Evolutionary conservation across 139 green algal genomes (phyloP), one percentile per base, ranked within the genome.

Genomic region (Desmodesmus armatus): DNA sequence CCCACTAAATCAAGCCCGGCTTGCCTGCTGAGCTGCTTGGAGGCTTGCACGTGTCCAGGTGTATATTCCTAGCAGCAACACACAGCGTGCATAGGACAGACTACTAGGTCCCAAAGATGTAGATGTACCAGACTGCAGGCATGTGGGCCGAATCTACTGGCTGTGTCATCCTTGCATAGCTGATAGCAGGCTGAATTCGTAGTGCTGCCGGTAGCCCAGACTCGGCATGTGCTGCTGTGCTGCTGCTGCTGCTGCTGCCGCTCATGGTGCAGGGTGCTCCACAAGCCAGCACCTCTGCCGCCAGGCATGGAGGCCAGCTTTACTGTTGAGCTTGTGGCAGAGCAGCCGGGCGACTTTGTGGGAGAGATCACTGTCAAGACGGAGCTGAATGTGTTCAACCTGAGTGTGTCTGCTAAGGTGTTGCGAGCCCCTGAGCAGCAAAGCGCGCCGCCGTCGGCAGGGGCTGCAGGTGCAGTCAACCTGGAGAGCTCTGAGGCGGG

Each of bases 371-470:
- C 80, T 33, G 78, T 96, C 19, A 89, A 88, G 44, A 88, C 62
- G 33, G 93, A 96, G 87, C 58, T 93, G 4, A 94, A 93, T 60
- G 66, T 92, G 6, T 70, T 94, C 17, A 85, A 40, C 29, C 60
- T 96, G 21, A 91, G 80, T 3, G 83, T 92, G 0, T 92, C 87
- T 21, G 93, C 91, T 5, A 92, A 92, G 74, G 89, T 94, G 53
- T 49, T 92, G 31, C 31, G 82, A 6, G 70, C 53, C n/a, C 39
- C 65, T 0, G n/a, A n/a, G 40, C 27, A 27, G 33, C 15, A 2
- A 11, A 41, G 3, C 25, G 13, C 0, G 39, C 11, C 25, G 47
- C 51, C 55, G 5, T 70, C 58, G 21, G 67, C 25, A 72, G 53
- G 3, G 11, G 78, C 53, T 35, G 43, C 53, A 17, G 76, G 40